These are phyloP conservation scores for Raffaelea albimanens DNA, from an alignment of 2,329 filamentous ascomycete species.

Conservation along the genomic window DNA sequence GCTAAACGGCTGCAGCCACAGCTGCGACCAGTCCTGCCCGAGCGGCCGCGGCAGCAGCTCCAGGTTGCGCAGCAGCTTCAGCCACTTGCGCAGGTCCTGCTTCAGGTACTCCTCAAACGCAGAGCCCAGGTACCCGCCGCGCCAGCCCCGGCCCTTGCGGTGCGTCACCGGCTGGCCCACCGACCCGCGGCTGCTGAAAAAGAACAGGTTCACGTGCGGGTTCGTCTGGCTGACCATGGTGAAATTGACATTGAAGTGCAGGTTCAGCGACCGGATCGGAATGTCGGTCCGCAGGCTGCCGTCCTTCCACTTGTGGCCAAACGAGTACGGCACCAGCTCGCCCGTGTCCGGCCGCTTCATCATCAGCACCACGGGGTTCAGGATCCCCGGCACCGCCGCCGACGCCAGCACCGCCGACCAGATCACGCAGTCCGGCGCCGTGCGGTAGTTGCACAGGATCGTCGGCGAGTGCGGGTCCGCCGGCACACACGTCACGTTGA, in stretches of 20 bases:
- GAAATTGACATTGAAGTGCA: slow-evolving; percentile 98
- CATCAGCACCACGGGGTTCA: slow-evolving; percentile 89
- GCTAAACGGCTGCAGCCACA: slow-evolving; percentile 92
- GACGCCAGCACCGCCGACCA: slow-evolving; percentile 96
- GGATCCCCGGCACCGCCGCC: slow-evolving; percentile 87
- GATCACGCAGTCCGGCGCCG: slow-evolving; percentile 91
- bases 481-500: slow-evolving; percentile 93
- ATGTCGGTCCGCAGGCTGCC: slow-evolving; percentile 91
- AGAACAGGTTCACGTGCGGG: slow-evolving; percentile 96
- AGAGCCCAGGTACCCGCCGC: slow-evolving; percentile 86
- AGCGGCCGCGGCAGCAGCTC: slow-evolving; percentile 84
- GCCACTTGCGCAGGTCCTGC: slow-evolving; percentile 93
- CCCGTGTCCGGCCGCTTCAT: slow-evolving; percentile 64
- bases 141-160: slow-evolving; percentile 86
- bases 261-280: slow-evolving; percentile 83
- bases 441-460: slow-evolving; percentile 91
- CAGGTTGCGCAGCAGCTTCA: slow-evolving; percentile 85
- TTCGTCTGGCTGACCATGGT: slow-evolving; percentile 85
- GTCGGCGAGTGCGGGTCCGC: slow-evolving; percentile 88
- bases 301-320: slow-evolving; percentile 99
- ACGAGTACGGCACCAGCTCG: slow-evolving; percentile 77
- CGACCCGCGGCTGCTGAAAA: slow-evolving; percentile 88
- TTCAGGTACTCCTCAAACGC: slow-evolving; percentile 93
- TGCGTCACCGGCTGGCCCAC: slow-evolving; percentile 93
- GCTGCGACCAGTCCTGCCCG: slow-evolving; percentile 92